phyloP scores from a whole-genome alignment of 805 yeast genomes.

The Candida boleticola region DNA sequence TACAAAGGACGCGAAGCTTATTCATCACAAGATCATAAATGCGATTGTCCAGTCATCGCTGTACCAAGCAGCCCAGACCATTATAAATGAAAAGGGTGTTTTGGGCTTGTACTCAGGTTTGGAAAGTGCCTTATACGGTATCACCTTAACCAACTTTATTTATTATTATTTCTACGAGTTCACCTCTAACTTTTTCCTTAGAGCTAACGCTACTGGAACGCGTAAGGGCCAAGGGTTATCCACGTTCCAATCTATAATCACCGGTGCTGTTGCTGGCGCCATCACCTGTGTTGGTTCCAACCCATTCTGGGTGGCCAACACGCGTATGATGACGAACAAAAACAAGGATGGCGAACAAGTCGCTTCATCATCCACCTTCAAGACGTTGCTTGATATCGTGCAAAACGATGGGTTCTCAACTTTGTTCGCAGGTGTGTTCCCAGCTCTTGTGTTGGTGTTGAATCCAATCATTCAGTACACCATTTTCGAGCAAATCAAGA shows the following conservation, averaged over 20 bases:
- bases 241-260: slow-evolving; percentile 65
- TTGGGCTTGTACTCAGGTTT: slow-evolving; percentile 78
- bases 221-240: slow-evolving; percentile 42
- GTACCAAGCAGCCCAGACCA: slow-evolving; percentile 32
- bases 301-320: slow-evolving; percentile 94
- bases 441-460: slow-evolving; percentile 80
- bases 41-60: slow-evolving; percentile 16
- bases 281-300: slow-evolving; percentile 79
- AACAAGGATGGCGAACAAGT: slow-evolving; percentile 18
- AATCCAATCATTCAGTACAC: slow-evolving; percentile 94
- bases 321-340: slow-evolving; percentile 72
- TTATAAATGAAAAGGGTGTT: slow-evolving; percentile 59
- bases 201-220: slow-evolving; percentile 23
- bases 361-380: slow-evolving; percentile 42
- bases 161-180: slow-evolving; percentile 90
- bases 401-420: slow-evolving; percentile 69
- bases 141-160: slow-evolving; percentile 80
- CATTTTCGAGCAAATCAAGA: slow-evolving; percentile 82
- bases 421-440: slow-evolving; percentile 81
- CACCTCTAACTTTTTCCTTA: slow-evolving; percentile 48
- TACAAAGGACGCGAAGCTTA: slow-evolving; percentile 7
- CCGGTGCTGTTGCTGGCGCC: slow-evolving; percentile 87
- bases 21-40: slow-evolving; percentile 14
- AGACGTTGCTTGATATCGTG: slow-evolving; percentile 59
- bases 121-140: slow-evolving; percentile 84